A percentile compares a stretch with the other conserved stretches of the same genome.
Conservation (phyloP, 192 early-diverging fungal genomes). For the Neocallimastix lanati region DNA sequence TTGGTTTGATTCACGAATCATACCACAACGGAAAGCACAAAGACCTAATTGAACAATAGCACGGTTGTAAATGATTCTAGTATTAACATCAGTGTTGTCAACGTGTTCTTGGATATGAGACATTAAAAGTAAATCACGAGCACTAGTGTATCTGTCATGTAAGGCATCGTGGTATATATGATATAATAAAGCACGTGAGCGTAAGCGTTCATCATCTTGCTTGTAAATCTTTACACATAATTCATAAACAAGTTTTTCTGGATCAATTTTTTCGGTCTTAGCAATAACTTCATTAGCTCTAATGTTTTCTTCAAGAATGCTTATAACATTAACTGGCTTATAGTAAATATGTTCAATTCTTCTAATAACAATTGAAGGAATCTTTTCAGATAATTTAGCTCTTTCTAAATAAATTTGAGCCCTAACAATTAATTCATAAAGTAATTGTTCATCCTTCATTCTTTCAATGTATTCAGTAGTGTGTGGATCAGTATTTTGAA, state of each 20-base stretch:
- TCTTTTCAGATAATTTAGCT: conserved; percentile 25
- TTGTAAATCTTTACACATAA: conserved; percentile 85
- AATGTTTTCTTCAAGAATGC: conserved; percentile 39
- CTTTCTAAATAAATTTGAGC: conserved; percentile 73
- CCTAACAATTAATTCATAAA: conserved; percentile 78
- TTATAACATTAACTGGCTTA: conserved; percentile 80
- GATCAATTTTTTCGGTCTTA: conserved; percentile 27
- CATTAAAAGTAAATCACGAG: conserved; percentile 94
- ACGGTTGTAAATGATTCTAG: conserved; percentile 92
- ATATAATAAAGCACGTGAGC: conserved; percentile 87
- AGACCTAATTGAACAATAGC: conserved; percentile 89
- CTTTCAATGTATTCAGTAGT: conserved; percentile 90
- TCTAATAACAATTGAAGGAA: conserved; percentile 62
- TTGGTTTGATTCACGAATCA: conserved; percentile 73
- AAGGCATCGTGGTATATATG: conserved; percentile 96
- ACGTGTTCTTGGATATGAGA: conserved; percentile 93
- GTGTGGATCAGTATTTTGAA: conserved; percentile 93
- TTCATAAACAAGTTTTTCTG: conserved; percentile 47
- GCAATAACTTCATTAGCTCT: conserved; percentile 16
- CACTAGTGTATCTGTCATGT: conserved; percentile 81
- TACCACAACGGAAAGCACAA: conserved; percentile 85
- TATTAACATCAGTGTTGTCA: conserved; percentile 67
- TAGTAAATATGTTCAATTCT: conserved; percentile 93
- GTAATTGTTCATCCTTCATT: conserved; percentile 67
- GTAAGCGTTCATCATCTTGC: conserved; percentile 58